Base-by-base conservation (phyloP, 2,329 filamentous ascomycete genomes). In the Sordariomycetes sp. region DNA sequence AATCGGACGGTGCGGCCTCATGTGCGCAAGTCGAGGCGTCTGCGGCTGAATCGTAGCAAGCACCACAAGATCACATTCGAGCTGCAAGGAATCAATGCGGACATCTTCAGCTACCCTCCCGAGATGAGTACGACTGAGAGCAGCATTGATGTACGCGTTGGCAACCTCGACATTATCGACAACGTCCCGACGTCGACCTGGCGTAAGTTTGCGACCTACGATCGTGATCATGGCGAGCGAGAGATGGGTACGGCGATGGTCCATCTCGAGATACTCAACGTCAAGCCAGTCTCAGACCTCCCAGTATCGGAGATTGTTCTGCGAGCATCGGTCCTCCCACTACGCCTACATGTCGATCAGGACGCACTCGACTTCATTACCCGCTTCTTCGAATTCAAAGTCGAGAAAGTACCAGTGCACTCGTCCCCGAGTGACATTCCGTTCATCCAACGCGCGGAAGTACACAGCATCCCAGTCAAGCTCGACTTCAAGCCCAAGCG, bases 341-440 rank as follows among this genome's bases (percentile, higher is more conserved):
- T 98, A 19, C 78, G 92, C 28, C 68, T 98, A 2, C 92, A 98
- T 53, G 88, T 98, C 21, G 92, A 98, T 49, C 92, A 98, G 58
- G 92, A 98, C 57, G 90, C 92, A 1, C 72, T 98, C 4, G 92
- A 98, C 53, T 98, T 98, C 53, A 85, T 98, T 51, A 94, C 84
- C 2, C 79, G 92, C 3, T 98, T 98, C 65, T 98, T 98, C 49
- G 88, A 94, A 48, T 98, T 98, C 68, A 93, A 94, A 50, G 87
- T 95, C 46, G 83, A 88, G 26, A 63, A 63, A 2, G 60, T 62
- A 8, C 64, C 71, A 0, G 59, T 64, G 5, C 68, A 76, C 20
- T 59, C 65, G 3, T 72, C 76, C 2, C 70, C 77, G 3, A 78
- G 78, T 30, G 87, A 93, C 35, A 63, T 82, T 6, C 85, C 86